These are phyloP conservation scores for Triticum dicoccoides DNA, from an alignment of 176 grass and related monocot species.

Conservation along the genomic window DNA sequence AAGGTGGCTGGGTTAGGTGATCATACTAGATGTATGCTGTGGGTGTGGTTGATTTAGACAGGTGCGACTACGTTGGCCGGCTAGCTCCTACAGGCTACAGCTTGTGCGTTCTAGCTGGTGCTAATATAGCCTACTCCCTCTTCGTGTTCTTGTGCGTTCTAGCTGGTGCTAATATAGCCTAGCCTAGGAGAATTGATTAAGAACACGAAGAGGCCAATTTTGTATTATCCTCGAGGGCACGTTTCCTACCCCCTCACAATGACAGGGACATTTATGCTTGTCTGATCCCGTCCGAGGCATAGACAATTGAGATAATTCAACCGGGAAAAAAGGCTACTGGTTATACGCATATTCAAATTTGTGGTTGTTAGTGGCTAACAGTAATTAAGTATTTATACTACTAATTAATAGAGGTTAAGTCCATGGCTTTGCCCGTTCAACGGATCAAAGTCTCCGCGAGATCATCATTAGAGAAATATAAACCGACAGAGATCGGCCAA, in stretches of 20 bases:
- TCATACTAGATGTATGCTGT: neutral
- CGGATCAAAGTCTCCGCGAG: neutral
- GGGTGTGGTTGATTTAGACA: neutral
- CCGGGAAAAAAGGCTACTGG: neutral
- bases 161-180: neutral
- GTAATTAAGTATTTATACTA: too few species aligned
- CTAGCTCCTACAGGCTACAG: neutral
- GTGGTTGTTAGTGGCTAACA: neutral
- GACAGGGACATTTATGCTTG: neutral
- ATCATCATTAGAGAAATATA: neutral
- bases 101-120: neutral
- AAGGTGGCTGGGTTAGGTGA: neutral
- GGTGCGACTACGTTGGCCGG: neutral
- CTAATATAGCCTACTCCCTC: neutral
- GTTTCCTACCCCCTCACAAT: constrained; percentile 6
- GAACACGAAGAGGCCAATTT: neutral
- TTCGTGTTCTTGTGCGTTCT: too few species aligned
- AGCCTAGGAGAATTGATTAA: neutral
- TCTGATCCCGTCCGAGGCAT: constrained; percentile 6
- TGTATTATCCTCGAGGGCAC: neutral
- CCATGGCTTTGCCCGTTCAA: neutral
- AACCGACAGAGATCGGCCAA: neutral
- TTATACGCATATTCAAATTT: neutral
- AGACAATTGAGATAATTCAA: neutral
- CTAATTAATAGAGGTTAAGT: neutral